These are phyloP conservation scores for Inga laurina DNA, from an alignment of 306 rosid species.

Conservation along the genomic window DNA sequence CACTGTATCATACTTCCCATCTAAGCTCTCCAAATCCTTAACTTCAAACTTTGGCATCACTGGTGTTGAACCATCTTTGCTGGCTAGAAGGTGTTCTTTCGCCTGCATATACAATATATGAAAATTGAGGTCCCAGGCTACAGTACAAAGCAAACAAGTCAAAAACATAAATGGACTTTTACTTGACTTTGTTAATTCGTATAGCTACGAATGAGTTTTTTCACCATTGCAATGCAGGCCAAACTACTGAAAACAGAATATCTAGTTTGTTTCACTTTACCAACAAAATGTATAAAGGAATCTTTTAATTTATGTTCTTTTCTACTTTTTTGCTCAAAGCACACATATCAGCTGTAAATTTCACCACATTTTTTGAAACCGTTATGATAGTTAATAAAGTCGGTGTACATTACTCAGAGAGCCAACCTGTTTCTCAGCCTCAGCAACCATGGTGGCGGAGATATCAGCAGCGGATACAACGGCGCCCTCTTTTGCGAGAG, in stretches of 20 bases:
- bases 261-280: background rate
- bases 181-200: background rate
- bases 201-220: background rate
- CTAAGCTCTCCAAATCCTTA: conserved; percentile 86
- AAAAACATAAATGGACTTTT: background rate
- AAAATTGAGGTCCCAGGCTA: background rate
- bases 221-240: background rate
- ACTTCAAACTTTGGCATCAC: conserved; percentile 77
- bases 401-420: background rate
- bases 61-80: conserved; percentile 35
- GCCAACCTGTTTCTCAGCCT: conserved; percentile 76
- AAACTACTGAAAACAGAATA: background rate
- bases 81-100: conserved; percentile 52
- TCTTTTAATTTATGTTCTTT: background rate
- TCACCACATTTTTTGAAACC: background rate
- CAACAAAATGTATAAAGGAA: background rate
- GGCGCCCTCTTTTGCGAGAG: conserved; percentile 86
- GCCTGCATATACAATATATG: conserved; percentile 48
- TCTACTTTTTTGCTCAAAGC: background rate
- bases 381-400: background rate
- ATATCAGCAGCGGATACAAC: conserved; percentile 71
- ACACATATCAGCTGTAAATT: background rate
- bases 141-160: background rate
- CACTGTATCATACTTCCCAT: conserved; percentile 77
- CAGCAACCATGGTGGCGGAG: conserved; percentile 90